Percentiles rank a stretch among this genome's conserved stretches.
Conservation (phyloP, 2,329 filamentous ascomycete genomes). For the Ceratocystis lukuohia region DNA sequence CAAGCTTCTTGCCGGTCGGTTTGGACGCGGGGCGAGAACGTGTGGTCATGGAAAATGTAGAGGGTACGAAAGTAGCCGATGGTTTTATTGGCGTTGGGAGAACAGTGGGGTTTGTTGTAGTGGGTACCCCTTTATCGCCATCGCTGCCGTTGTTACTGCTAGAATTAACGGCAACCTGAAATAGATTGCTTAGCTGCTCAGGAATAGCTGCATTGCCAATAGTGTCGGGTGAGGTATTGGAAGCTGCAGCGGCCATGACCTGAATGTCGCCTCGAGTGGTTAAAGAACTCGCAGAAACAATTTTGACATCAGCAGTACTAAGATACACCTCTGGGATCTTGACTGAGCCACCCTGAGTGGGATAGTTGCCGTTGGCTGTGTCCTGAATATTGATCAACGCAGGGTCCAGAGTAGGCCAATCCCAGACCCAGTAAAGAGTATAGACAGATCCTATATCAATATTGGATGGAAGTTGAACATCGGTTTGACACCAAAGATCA, state of each 20-base stretch:
- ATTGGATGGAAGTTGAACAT: conserved; percentile 60
- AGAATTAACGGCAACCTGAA: conserved; percentile 28
- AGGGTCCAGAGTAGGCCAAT: conserved; percentile 57
- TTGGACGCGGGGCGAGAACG: neutral
- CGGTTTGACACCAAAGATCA: conserved; percentile 67
- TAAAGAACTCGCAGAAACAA: conserved; percentile 21
- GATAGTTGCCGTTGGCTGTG: conserved; percentile 31
- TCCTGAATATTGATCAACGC: conserved; percentile 30
- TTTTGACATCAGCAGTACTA: conserved; percentile 31
- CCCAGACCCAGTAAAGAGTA: conserved; percentile 93
- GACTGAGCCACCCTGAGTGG: conserved; percentile 22
- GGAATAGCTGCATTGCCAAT: conserved; percentile 33
- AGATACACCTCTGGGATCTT: conserved; percentile 30
- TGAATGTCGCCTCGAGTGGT: neutral
- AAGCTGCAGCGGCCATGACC: neutral
- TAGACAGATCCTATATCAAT: conserved; percentile 50
- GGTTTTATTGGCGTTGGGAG: neutral
- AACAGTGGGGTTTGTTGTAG: conserved; percentile 18
- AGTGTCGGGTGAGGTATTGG: conserved; percentile 24
- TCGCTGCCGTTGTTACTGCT: neutral
- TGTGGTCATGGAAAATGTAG: conserved; percentile 10
- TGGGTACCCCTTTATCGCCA: conserved; percentile 15
- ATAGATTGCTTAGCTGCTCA: conserved; percentile 34
- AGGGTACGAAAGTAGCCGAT: conserved; percentile 11
- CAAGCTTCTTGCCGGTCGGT: conserved; percentile 14